Conservation (phyloP, 140 eudicot genomes). For the Bidens hawaiensis region DNA sequence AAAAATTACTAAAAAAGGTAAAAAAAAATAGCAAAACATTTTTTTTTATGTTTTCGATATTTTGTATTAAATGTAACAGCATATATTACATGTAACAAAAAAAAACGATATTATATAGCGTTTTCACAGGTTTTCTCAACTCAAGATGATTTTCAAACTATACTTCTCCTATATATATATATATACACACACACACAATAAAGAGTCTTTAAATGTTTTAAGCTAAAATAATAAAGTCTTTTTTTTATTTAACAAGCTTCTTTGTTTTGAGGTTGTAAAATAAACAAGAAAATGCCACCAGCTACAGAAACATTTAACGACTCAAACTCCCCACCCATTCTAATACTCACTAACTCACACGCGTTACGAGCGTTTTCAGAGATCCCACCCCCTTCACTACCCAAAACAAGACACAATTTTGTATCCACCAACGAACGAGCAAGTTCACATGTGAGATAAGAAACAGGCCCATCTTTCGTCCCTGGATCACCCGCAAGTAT, state of each 20-base stretch:
- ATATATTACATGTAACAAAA: too few relatives aligned
- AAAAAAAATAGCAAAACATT: too few relatives aligned
- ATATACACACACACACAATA: too few relatives aligned
- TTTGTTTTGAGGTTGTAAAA: conserved; percentile 45
- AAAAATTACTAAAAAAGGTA: too few relatives aligned
- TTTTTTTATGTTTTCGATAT: too few relatives aligned
- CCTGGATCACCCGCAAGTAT: conserved; percentile 76
- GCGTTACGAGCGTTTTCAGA: conserved; percentile 41
- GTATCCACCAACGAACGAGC: conserved; percentile 47
- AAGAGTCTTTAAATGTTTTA: too few relatives aligned
- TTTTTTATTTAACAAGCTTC: conserved; percentile 4
- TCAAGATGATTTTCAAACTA: too few relatives aligned
- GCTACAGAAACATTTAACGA: conserved; percentile 94
- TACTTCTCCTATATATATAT: too few relatives aligned
- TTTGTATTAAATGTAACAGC: too few relatives aligned
- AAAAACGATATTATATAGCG: too few relatives aligned
- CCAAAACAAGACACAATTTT: conserved; percentile 71
- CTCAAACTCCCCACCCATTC: conserved; percentile 72
- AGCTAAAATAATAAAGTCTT: too few relatives aligned
- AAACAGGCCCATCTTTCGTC: conserved; percentile 23
- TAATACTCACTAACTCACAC: conserved; percentile 62
- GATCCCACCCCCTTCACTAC: conserved; percentile 90
- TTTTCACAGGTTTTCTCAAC: too few relatives aligned
- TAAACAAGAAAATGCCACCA: conserved; percentile 86
- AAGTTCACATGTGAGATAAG: conserved; percentile 45